Evolutionary conservation across 768 basidiomycete genomes (phyloP).

Genomic region (Pleurotus tuoliensis): DNA sequence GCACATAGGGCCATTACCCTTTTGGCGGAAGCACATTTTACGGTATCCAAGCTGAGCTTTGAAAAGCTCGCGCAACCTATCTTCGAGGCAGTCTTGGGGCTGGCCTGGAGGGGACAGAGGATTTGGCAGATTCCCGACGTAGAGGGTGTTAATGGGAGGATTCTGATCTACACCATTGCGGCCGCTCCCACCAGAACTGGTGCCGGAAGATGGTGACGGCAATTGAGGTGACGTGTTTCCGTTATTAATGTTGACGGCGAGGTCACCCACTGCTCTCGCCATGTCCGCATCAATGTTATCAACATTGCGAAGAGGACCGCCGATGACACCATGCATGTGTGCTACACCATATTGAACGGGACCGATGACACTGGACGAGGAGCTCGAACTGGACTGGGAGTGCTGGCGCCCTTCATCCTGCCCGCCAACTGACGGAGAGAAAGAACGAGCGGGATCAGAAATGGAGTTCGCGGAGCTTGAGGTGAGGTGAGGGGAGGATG

Average conservation of each 20-base stretch:
- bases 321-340: constrained; percentile 14
- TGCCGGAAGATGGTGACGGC: constrained; percentile 70
- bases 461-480: constrained; percentile 3
- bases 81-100: constrained; percentile 81
- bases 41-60: constrained; percentile 78
- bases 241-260: constrained; percentile 50
- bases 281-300: constrained; percentile 23
- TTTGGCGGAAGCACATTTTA: constrained; percentile 91
- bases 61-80: constrained; percentile 81
- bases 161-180: constrained; percentile 77
- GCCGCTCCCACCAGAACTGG: constrained; percentile 40
- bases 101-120: constrained; percentile 67
- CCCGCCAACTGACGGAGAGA: constrained; percentile 9
- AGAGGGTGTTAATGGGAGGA: constrained; percentile 98
- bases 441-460: constrained; percentile 5
- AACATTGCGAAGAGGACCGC: constrained; percentile 12
- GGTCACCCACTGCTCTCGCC: constrained; percentile 38
- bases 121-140: constrained; percentile 96
- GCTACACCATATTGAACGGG: constrained; percentile 20
- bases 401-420: constrained; percentile 11
- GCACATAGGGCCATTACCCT: constrained; percentile 98
- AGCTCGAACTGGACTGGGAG: constrained; percentile 25
- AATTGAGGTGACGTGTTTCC: constrained; percentile 69
- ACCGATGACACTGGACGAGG: constrained; percentile 26
- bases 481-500: constrained; percentile 25